phyloP scores from a whole-genome alignment of 192 early-diverging fungal genomes.

The Chytriomyces sp. region DNA sequence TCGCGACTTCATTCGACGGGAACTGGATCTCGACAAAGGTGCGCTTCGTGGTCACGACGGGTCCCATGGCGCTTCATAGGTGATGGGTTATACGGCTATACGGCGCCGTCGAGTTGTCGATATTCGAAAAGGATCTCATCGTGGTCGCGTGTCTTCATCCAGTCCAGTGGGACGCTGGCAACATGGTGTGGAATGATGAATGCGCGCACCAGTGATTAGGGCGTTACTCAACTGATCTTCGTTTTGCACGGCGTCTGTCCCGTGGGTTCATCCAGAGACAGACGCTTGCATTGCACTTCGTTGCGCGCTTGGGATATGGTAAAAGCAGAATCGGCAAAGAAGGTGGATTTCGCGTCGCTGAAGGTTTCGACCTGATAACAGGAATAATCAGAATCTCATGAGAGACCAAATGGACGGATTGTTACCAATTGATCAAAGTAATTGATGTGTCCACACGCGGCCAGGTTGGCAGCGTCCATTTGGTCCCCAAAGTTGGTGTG shows the following conservation, averaged over 20 bases:
- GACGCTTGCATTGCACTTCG: constrained; percentile 35
- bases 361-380: too few species aligned
- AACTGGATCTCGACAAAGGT: not conserved
- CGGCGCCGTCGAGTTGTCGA: not conserved
- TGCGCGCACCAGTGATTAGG: not conserved
- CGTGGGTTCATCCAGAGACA: constrained; percentile 38
- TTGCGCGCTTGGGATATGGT: constrained; percentile 24
- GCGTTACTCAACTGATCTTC: constrained; percentile 33
- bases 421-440: too few species aligned
- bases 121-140: constrained; percentile 8
- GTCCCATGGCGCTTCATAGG: constrained; percentile 1
- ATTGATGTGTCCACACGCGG: too few species aligned
- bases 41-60: not conserved
- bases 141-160: constrained; percentile 20
- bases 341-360: too few species aligned
- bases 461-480: too few species aligned
- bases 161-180: constrained; percentile 18
- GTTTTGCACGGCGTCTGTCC: constrained; percentile 45
- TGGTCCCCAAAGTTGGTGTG: too few species aligned
- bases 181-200: not conserved
- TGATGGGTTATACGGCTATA: not conserved
- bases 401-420: too few species aligned
- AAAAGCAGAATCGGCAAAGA: not conserved
- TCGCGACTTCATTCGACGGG: not conserved
- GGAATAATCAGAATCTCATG: too few species aligned